Percentiles rank a stretch among this genome's conserved stretches.
Evolutionary conservation across 805 yeast species (phyloP).

Genomic region (Kodamaea nitidulidarum): DNA sequence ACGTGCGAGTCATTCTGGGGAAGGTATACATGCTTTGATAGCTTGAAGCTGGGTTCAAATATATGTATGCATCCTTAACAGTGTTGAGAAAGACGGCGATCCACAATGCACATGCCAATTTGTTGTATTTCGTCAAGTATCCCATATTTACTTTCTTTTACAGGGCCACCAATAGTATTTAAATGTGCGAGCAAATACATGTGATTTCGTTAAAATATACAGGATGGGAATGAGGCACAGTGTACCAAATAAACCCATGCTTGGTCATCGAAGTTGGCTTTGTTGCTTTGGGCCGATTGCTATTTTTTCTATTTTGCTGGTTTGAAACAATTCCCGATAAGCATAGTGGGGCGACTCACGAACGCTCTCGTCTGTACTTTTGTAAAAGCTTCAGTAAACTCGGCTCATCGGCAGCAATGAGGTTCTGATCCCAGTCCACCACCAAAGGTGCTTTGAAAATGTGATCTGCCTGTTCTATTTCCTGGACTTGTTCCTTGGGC

Average conservation of each 20-base stretch:
- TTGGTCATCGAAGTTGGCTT: neutral
- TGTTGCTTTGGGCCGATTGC: neutral
- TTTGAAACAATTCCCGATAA: no score
- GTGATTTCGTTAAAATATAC: conserved; percentile 1
- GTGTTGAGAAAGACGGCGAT: conserved; percentile 13
- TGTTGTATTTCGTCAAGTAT: conserved; percentile 18
- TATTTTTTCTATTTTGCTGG: neutral
- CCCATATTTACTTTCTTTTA: neutral
- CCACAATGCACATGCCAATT: conserved; percentile 18
- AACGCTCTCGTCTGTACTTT: conserved; percentile 19
- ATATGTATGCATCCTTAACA: conserved; percentile 11
- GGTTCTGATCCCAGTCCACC: conserved; percentile 45
- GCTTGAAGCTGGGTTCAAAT: conserved; percentile 1
- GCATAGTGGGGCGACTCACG: neutral
- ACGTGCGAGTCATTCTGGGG: conserved; percentile 6
- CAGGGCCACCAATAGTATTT: neutral
- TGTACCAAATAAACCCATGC: no score
- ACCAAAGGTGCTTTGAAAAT: conserved; percentile 39
- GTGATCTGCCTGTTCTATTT: conserved; percentile 28
- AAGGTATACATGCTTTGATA: conserved; percentile 1
- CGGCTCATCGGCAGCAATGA: conserved; percentile 35
- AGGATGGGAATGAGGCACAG: neutral
- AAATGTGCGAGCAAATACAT: neutral
- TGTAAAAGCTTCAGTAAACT: conserved; percentile 27
- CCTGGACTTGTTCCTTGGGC: conserved; percentile 18